phyloP scores from a whole-genome alignment of 768 basidiomycete species.

The Calocybe gangraenosa region DNA sequence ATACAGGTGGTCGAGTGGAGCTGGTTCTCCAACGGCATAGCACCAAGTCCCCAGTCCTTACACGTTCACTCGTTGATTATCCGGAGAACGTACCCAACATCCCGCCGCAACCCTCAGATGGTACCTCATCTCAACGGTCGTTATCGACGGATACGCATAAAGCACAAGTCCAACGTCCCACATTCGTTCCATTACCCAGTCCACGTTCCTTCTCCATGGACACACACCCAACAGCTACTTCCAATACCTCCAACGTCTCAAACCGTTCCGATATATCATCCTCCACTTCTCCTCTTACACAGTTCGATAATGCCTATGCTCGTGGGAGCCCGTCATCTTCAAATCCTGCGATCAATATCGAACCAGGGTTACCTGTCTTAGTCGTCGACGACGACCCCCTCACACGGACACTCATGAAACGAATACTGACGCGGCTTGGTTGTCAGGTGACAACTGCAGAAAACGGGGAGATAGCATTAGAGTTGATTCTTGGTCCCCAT shows the following conservation, averaged over 20 bases:
- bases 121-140: conserved; percentile 1
- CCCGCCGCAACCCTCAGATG: conserved; percentile 1
- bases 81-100: background rate
- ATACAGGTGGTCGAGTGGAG: conserved; percentile 54
- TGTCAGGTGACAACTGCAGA: conserved; percentile 78
- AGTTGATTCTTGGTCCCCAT: conserved; percentile 55
- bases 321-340: conserved; percentile 36
- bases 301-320: conserved; percentile 34
- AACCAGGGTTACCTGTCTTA: conserved; percentile 57
- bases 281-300: conserved; percentile 27
- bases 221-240: conserved; percentile 18
- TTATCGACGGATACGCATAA: conserved; percentile 1
- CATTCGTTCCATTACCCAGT: conserved; percentile 33
- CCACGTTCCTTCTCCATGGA: conserved; percentile 29
- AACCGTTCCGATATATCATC: conserved; percentile 20
- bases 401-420: conserved; percentile 77
- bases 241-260: conserved; percentile 20
- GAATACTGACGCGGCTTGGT: conserved; percentile 74
- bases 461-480: conserved; percentile 76
- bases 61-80: conserved; percentile 1
- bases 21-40: conserved; percentile 41
- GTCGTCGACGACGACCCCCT: conserved; percentile 84
- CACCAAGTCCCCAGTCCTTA: conserved; percentile 23
- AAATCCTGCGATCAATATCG: conserved; percentile 35
- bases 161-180: conserved; percentile 24